Conservation (phyloP, 2,329 filamentous ascomycete genomes). For the Botrytis porri region DNA sequence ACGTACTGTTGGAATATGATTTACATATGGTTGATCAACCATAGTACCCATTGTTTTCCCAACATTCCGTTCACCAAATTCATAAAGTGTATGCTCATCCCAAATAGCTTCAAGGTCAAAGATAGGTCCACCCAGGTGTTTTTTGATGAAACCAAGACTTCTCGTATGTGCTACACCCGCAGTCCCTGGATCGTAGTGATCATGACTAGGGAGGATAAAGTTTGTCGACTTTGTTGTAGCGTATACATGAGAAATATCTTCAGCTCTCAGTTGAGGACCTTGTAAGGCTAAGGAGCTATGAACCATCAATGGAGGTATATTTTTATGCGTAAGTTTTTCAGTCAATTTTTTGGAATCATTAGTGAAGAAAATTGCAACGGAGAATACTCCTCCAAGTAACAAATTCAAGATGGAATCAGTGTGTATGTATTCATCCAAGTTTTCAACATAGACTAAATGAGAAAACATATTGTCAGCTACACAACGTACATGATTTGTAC, state of each 20-base stretch:
- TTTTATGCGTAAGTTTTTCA: not conserved
- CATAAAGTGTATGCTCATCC: slow-evolving; percentile 73
- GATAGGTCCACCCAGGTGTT: slow-evolving; percentile 57
- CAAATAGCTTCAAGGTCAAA: slow-evolving; percentile 77
- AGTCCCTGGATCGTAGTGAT: slow-evolving; percentile 44
- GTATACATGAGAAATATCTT: slow-evolving; percentile 19
- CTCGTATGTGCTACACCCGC: slow-evolving; percentile 60
- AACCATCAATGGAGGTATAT: slow-evolving; percentile 11
- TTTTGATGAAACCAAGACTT: slow-evolving; percentile 63
- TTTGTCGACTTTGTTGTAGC: slow-evolving; percentile 17
- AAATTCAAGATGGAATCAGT: not conserved
- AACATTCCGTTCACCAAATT: slow-evolving; percentile 67
- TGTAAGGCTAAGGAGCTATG: slow-evolving; percentile 9
- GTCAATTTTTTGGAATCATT: not conserved
- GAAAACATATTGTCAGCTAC: slow-evolving; percentile 1
- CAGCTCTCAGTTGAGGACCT: not conserved
- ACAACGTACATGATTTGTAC: not conserved
- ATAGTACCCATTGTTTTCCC: slow-evolving; percentile 76
- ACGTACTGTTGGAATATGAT: slow-evolving; percentile 67
- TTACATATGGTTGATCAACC: slow-evolving; percentile 77
- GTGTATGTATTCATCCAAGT: not conserved
- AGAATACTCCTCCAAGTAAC: slow-evolving; percentile 2
- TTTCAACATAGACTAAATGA: slow-evolving; percentile 15
- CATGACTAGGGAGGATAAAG: slow-evolving; percentile 27
- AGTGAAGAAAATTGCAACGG: not conserved